Evolutionary conservation across 73 alveolate species (phyloP).

Genomic region (Diophrys sp.): DNA sequence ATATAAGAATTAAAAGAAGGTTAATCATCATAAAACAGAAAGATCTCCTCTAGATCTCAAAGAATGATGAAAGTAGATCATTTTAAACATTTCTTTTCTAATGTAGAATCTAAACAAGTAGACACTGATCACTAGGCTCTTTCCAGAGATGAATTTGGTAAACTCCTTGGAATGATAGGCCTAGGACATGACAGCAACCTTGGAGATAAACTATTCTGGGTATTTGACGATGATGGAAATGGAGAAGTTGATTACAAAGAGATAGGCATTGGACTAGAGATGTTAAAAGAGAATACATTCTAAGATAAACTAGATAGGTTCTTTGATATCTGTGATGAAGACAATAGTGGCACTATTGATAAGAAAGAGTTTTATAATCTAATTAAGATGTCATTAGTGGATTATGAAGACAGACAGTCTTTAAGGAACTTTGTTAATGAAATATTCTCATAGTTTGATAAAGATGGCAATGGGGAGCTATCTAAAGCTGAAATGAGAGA

Average conservation of each 20-base stretch:
- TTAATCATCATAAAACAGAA: background rate
- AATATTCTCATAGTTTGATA: constrained; percentile 70
- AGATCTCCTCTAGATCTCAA: no score
- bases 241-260: constrained; percentile 82
- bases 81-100: background rate
- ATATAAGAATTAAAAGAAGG: constrained; percentile 29
- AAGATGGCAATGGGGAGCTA: constrained; percentile 78
- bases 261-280: constrained; percentile 76
- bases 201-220: constrained; percentile 45
- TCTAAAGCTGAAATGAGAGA: constrained; percentile 62
- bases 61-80: no score
- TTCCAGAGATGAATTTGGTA: constrained; percentile 42
- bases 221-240: constrained; percentile 81
- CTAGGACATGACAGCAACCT: constrained; percentile 37
- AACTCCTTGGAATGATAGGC: constrained; percentile 36
- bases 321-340: constrained; percentile 84
- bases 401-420: constrained; percentile 63
- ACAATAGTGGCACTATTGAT: constrained; percentile 68
- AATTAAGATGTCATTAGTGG: constrained; percentile 52
- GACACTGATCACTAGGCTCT: constrained; percentile 16
- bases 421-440: constrained; percentile 62
- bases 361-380: constrained; percentile 74
- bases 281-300: constrained; percentile 68
- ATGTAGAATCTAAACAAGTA: background rate
- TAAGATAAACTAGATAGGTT: constrained; percentile 79